phyloP scores from a whole-genome alignment of 805 yeast genomes.

The Candida tammaniensis region DNA sequence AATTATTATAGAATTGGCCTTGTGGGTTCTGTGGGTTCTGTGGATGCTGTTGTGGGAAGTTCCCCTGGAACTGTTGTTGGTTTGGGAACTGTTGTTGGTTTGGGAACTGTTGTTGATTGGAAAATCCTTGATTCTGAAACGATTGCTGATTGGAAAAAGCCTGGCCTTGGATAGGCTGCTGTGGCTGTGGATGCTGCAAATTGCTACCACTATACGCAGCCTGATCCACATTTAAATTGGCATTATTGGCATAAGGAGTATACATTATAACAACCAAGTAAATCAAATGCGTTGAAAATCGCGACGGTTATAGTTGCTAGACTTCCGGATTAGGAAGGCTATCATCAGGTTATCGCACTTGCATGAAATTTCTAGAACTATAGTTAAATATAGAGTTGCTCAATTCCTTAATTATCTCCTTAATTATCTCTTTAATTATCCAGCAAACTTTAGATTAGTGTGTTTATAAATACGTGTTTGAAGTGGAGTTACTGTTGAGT shows the following conservation, averaged over 20 bases:
- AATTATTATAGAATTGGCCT: slow-evolving; percentile 26
- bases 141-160: slow-evolving; percentile 41
- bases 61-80: slow-evolving; percentile 15
- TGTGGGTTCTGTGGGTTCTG: slow-evolving; percentile 17
- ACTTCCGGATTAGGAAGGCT: too few relatives aligned
- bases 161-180: slow-evolving; percentile 16
- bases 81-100: slow-evolving; percentile 41
- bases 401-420: too few relatives aligned
- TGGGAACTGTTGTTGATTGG: slow-evolving; percentile 10
- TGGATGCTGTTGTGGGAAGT: slow-evolving; percentile 13
- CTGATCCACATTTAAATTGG: slow-evolving; percentile 8
- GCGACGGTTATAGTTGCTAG: too few relatives aligned
- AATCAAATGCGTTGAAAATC: background rate
- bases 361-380: too few relatives aligned
- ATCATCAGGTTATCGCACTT: too few relatives aligned
- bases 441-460: too few relatives aligned
- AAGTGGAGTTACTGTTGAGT: too few relatives aligned
- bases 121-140: slow-evolving; percentile 30
- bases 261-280: slow-evolving; percentile 23
- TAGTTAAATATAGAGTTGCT: too few relatives aligned
- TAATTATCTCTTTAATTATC: too few relatives aligned
- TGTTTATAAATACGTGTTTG: too few relatives aligned
- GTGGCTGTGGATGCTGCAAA: slow-evolving; percentile 32
- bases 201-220: slow-evolving; percentile 10
- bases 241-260: slow-evolving; percentile 34